Evolutionary conservation across 2,329 filamentous ascomycete genomes (phyloP), one percentile per base, ranked within the genome.

Genomic region (Fusarium sp.): DNA sequence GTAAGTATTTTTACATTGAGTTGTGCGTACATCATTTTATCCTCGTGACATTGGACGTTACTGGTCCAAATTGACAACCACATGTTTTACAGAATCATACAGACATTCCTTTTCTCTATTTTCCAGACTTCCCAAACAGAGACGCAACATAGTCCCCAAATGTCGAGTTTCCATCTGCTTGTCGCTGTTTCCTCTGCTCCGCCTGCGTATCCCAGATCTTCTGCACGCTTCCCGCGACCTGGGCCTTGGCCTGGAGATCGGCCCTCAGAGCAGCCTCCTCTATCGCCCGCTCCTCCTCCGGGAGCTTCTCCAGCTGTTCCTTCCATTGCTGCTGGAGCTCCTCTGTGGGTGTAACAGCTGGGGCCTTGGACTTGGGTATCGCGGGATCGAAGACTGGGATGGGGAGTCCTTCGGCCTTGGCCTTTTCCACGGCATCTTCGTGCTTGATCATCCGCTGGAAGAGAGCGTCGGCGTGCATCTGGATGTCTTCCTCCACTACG

Each of bases 391-490:
- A 92, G 23, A 85, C 84, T 0, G 93, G 92, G 54, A 87, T 80
- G 0, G 88, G 87, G n/a, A 82, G 83, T 32, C 90, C 91, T 74
- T 89, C 88, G 64, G 88, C 86, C 82, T 91, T 91, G 39, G 93
- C 93, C 78, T 91, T 88, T 73, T 93, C 90, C n/a, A 94, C 91
- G 72, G 88, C 89, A 23, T 87, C 87, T 83, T 99, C 96, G 81
- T 97, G 95, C 71, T 91, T 89, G 41, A 97, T 83, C 92, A 98
- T 95, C 77, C 93, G 91, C 79, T 96, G 93, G 83, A 95, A 99
- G 45, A 99, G 88, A 73, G 90, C 91, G 85, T 99, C 97, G 68
- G 96, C 96, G 82, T 98, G 95, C 92, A 98, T 94, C 84, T 98
- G 97, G 71, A 99, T 95, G 76, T 93, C 90, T 82, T 98, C 95